Evolutionary conservation across 306 rosid genomes (phyloP).

Genomic region (Castanopsis chinensis): DNA sequence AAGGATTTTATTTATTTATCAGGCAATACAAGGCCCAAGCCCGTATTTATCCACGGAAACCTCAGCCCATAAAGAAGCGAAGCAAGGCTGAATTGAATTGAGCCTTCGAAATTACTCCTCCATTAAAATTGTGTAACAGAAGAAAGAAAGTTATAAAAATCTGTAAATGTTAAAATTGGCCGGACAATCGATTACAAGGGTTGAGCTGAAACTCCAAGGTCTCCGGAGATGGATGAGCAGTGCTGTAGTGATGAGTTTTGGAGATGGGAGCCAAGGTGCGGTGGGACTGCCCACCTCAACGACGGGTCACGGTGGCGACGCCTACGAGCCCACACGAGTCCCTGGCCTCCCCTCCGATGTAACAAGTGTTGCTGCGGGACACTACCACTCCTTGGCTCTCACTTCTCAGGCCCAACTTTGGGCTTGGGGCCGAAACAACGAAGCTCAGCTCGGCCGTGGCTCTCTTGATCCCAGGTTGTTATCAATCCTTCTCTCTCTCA

Average conservation of each 20-base stretch:
- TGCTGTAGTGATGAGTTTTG: slow-evolving; percentile 71
- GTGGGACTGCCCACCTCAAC: slow-evolving; percentile 62
- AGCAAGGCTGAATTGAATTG: too few species aligned
- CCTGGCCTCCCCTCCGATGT: slow-evolving; percentile 59
- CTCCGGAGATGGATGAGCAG: slow-evolving; percentile 45
- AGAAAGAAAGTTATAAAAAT: neutral
- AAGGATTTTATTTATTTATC: neutral
- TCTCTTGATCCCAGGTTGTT: slow-evolving; percentile 46
- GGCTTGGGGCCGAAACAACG: slow-evolving; percentile 92
- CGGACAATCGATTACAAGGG: neutral
- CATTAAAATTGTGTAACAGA: neutral
- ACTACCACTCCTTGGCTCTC: slow-evolving; percentile 81
- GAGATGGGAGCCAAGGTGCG: slow-evolving; percentile 86
- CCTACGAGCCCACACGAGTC: slow-evolving; percentile 69
- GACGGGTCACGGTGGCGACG: slow-evolving; percentile 51
- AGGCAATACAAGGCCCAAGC: neutral
- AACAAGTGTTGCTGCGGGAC: slow-evolving; percentile 60
- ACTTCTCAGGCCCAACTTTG: slow-evolving; percentile 62
- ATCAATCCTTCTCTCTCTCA: neutral
- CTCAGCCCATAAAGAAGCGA: too few species aligned
- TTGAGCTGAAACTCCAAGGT: neutral
- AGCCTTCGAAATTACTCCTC: too few species aligned
- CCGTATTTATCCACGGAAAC: too few species aligned
- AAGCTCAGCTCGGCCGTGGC: slow-evolving; percentile 85
- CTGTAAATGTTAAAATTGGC: neutral